Evolutionary conservation across 176 grass and related monocot species (phyloP), one percentile per base, ranked within the genome.

Genomic region (Bonia amplexicaulis): DNA sequence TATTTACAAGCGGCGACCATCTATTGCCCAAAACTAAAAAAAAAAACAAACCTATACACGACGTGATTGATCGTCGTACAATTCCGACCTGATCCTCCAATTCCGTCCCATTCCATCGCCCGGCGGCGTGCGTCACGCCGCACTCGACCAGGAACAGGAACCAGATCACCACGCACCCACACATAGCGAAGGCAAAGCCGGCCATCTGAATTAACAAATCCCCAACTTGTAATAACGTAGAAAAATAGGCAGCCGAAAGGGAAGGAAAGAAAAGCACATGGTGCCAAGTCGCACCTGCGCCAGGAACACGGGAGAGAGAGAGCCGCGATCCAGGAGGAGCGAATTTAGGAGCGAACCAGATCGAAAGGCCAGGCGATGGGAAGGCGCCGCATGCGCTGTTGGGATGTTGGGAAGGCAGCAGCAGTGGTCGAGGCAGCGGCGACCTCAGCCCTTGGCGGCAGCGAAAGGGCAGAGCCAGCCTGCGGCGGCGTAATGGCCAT

Each of bases 371-470:
- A 33, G 2, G 31, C 31, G 3, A 33, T 33, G 2, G 31, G 31
- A 33, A 33, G 31, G 31, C 31, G 31, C 31, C n/a, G n/a, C n/a
- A n/a, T n/a, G n/a, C 31, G 31, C 31, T 58, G 54, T 61, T 73
- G 80, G 68, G 40, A n/a, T n/a, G n/a, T n/a, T n/a, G n/a, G n/a
- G n/a, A n/a, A 22, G 77, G 77, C 16, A 29, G 62, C 47, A 19
- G 16, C n/a, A 37, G 14, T 7, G 19, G 0, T 1, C 22, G 53
- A 42, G 59, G n/a, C 48, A 25, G 20, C 17, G 22, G 65, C 82
- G 83, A 82, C 83, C 83, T 82, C 78, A 70, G 73, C 88, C 7
- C 80, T 79, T 74, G 84, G 71, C 58, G 66, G 12, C 67, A 1
- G 9, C 88, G 58, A 90, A 90, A 59, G 79, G 88, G 2, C 79